Conservation (phyloP, 2,329 filamentous ascomycete genomes). For the Nemania sp. region DNA sequence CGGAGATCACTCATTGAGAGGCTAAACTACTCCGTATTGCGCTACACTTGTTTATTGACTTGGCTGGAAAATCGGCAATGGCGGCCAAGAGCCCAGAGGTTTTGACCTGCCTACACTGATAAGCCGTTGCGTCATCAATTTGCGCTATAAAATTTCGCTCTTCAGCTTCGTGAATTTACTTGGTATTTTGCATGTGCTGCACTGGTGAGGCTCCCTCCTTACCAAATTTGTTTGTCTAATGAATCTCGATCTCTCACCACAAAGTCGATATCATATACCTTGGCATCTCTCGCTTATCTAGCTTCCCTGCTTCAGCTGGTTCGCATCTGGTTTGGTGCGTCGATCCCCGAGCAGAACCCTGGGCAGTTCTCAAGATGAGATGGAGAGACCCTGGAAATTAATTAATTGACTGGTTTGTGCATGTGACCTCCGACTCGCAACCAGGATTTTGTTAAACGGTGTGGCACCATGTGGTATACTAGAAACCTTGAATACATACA, state of each 20-base stretch:
- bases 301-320: too few relatives aligned
- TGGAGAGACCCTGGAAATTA: background rate
- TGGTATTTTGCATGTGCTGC: constrained; percentile 3
- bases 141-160: background rate
- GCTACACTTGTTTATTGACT: too few relatives aligned
- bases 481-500: too few relatives aligned
- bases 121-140: constrained; percentile 13
- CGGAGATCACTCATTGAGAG: too few relatives aligned
- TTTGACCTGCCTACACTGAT: background rate
- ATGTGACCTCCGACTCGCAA: background rate
- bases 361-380: background rate
- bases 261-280: constrained; percentile 21
- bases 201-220: too few relatives aligned
- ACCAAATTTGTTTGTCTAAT: too few relatives aligned
- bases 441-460: background rate
- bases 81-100: background rate
- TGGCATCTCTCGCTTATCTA: constrained; percentile 25
- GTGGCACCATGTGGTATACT: too few relatives aligned
- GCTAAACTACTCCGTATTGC: too few relatives aligned
- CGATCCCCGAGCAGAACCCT: too few relatives aligned
- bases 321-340: background rate
- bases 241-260: background rate
- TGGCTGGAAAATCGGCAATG: background rate
- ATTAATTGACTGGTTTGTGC: too few relatives aligned
- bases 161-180: background rate